phyloP scores from a whole-genome alignment of 768 basidiomycete species.

The Termitomyces sp. region DNA sequence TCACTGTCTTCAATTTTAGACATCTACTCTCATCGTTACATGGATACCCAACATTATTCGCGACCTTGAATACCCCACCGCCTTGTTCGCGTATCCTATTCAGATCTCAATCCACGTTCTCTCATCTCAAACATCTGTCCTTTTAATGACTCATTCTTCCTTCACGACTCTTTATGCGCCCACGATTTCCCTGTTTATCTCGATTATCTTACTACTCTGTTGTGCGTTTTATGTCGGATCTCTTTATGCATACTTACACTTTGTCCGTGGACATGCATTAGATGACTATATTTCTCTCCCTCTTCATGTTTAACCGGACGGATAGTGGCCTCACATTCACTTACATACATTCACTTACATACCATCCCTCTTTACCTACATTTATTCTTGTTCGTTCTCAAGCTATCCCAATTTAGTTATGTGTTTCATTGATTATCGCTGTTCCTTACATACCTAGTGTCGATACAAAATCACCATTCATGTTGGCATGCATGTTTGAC shows the following conservation, averaged over 20 bases:
- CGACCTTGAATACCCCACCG: slow-evolving; percentile 6
- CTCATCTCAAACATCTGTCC: background rate
- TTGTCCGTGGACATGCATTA: background rate
- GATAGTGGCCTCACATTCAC: slow-evolving; percentile 8
- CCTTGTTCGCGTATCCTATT: background rate
- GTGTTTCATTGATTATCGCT: slow-evolving; percentile 8
- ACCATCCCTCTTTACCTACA: background rate
- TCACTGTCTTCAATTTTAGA: background rate
- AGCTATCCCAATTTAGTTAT: background rate
- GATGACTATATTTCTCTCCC: background rate
- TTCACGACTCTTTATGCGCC: slow-evolving; percentile 5
- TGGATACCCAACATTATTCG: background rate
- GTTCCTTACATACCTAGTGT: background rate
- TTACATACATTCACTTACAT: background rate
- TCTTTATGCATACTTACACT: background rate
- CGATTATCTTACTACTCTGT: background rate
- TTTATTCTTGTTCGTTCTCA: background rate
- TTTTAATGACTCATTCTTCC: background rate
- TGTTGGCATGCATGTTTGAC: slow-evolving; percentile 1
- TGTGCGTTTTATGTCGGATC: background rate
- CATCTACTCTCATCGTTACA: background rate
- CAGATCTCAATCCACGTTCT: background rate
- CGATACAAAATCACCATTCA: background rate
- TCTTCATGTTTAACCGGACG: background rate
- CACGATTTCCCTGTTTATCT: background rate